phyloP scores from a whole-genome alignment of 306 rosid species.

The Aeschynomene evenia region DNA sequence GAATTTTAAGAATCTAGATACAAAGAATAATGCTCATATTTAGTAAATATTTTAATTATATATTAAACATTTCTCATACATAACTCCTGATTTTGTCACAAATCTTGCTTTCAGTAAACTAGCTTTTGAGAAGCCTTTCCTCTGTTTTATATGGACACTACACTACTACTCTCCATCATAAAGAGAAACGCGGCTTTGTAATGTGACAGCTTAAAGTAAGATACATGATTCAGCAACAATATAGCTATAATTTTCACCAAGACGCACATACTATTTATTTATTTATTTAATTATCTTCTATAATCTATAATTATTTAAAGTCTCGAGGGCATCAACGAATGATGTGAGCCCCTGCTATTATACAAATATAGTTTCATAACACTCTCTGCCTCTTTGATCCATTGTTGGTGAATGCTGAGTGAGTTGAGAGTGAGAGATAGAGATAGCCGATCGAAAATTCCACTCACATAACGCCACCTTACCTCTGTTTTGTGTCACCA shows the following conservation, averaged over 20 bases:
- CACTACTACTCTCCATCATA: neutral
- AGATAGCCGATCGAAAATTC: conserved; percentile 29
- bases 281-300: neutral
- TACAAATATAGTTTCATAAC: neutral
- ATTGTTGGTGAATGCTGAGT: conserved; percentile 7
- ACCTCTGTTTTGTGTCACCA: neutral
- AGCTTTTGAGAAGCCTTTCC: neutral
- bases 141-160: neutral
- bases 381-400: conserved; percentile 15
- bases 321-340: neutral
- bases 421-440: conserved; percentile 32
- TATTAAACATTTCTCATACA: no score
- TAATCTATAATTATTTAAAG: no score
- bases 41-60: no score
- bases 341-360: conserved; percentile 7
- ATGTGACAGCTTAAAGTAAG: neutral
- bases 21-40: no score
- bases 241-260: neutral
- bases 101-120: neutral
- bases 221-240: no score
- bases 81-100: neutral
- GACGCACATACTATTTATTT: neutral
- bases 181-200: neutral
- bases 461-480: conserved; percentile 27
- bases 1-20: no score